phyloP scores from a whole-genome alignment of 768 basidiomycete species.

The Mycena vitilis region DNA sequence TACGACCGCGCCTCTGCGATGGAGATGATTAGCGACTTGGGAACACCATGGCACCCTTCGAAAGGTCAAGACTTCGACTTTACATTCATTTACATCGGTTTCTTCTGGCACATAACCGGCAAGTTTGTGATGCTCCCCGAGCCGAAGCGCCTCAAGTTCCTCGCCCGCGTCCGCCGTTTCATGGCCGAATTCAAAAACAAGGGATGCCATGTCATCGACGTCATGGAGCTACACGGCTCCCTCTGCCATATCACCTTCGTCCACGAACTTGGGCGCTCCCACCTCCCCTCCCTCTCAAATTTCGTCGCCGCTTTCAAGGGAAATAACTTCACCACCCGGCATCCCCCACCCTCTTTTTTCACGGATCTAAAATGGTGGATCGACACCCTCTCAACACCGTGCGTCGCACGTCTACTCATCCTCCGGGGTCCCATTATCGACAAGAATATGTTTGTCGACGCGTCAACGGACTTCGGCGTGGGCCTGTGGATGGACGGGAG shows the following conservation, averaged over 20 bases:
- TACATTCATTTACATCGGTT: slow-evolving; percentile 1
- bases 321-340: neutral
- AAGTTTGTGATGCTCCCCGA: slow-evolving; percentile 3
- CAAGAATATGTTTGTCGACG: slow-evolving; percentile 27
- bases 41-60: slow-evolving; percentile 6
- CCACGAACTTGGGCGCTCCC: neutral
- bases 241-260: slow-evolving; percentile 21
- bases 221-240: slow-evolving; percentile 11
- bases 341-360: slow-evolving; percentile 1
- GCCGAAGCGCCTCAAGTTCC: slow-evolving; percentile 35
- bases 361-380: slow-evolving; percentile 6
- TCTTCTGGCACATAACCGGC: neutral
- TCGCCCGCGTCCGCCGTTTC: neutral
- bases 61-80: slow-evolving; percentile 12
- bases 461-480: slow-evolving; percentile 44
- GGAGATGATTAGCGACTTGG: neutral
- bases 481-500: slow-evolving; percentile 33
- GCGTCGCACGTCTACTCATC: neutral
- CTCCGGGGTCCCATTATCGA: neutral
- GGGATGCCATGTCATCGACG: too few relatives aligned
- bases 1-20: slow-evolving; percentile 1
- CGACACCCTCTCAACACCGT: neutral
- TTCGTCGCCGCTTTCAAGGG: slow-evolving; percentile 1
- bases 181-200: too few relatives aligned
- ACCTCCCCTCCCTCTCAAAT: slow-evolving; percentile 19